Conservation (phyloP, 2,329 filamentous ascomycete species). For the Huntiella moniliformis region DNA sequence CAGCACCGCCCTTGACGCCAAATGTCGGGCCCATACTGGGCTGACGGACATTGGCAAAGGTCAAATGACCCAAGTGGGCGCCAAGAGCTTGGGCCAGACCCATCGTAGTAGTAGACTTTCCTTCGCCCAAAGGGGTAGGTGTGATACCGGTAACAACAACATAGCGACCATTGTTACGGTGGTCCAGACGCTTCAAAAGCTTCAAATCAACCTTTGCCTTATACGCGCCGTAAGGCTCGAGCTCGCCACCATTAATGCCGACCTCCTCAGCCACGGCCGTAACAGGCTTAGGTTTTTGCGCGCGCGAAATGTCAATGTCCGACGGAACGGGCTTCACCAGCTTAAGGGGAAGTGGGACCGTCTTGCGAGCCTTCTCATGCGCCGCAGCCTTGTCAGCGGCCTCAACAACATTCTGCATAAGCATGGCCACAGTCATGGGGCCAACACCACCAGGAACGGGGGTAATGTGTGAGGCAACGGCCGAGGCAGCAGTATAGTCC, state of each 20-base stretch:
- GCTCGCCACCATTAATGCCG: slow-evolving; percentile 70
- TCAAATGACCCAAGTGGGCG: slow-evolving; percentile 68
- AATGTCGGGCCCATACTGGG: slow-evolving; percentile 96
- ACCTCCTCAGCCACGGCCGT: slow-evolving; percentile 68
- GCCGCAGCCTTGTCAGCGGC: slow-evolving; percentile 69
- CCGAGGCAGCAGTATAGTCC: slow-evolving; percentile 64
- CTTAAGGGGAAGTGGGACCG: slow-evolving; percentile 68
- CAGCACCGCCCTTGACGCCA: slow-evolving; percentile 95
- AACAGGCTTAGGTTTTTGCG: slow-evolving; percentile 83
- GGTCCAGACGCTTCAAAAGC: slow-evolving; percentile 63
- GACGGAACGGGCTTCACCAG: slow-evolving; percentile 71
- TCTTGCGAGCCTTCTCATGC: slow-evolving; percentile 59
- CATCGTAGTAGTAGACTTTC: slow-evolving; percentile 96
- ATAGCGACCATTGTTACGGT: slow-evolving; percentile 78
- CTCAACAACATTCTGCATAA: slow-evolving; percentile 86
- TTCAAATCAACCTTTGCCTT: slow-evolving; percentile 88
- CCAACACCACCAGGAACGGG: slow-evolving; percentile 93
- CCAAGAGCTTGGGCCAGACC: slow-evolving; percentile 84
- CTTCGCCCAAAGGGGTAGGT: slow-evolving; percentile 87
- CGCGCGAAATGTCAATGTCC: slow-evolving; percentile 79
- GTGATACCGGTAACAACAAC: slow-evolving; percentile 91
- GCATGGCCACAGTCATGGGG: slow-evolving; percentile 97
- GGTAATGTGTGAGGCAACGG: slow-evolving; percentile 84
- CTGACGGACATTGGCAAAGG: slow-evolving; percentile 92
- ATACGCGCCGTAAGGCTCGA: slow-evolving; percentile 86